These are phyloP conservation scores for Myriosclerotinia curreyana DNA, from an alignment of 2,329 filamentous ascomycete genomes.

Conservation along the genomic window DNA sequence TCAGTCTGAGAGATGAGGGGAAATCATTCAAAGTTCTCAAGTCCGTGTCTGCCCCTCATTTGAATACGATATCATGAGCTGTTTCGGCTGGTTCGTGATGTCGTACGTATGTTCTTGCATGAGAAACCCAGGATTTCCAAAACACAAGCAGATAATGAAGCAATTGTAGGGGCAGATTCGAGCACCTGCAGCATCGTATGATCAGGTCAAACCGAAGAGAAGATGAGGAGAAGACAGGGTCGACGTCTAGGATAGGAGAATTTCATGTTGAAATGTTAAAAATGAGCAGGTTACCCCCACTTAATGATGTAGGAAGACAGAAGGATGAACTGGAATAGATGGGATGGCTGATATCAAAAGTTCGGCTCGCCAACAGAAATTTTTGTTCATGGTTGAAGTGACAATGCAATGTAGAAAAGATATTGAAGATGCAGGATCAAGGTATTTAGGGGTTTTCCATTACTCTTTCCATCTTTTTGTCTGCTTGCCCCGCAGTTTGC, in stretches of 20 bases:
- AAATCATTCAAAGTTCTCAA: neutral
- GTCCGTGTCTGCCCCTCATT: slow-evolving; percentile 1
- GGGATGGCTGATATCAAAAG: slow-evolving; percentile 2
- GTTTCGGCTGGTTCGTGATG: neutral
- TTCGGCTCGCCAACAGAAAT: slow-evolving; percentile 11
- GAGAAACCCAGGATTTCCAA: neutral
- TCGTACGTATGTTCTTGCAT: neutral
- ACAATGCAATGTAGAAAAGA: neutral
- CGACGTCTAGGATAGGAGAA: neutral
- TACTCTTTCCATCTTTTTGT: neutral
- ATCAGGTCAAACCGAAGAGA: neutral
- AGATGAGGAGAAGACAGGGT: slow-evolving; percentile 4
- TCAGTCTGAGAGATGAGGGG: neutral
- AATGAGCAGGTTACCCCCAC: neutral
- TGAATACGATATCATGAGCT: slow-evolving; percentile 1
- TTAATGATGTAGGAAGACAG: neutral
- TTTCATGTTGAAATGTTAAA: neutral
- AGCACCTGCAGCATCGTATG: slow-evolving; percentile 10
- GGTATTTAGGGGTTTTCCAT: neutral
- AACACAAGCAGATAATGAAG: neutral
- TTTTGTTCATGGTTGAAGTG: neutral
- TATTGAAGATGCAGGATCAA: neutral
- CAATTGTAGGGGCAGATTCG: neutral
- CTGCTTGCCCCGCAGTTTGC: slow-evolving; percentile 9
- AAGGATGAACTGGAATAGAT: slow-evolving; percentile 2